phyloP scores from a whole-genome alignment of 139 green algal species.

The Monoraphidium neglectum region DNA sequence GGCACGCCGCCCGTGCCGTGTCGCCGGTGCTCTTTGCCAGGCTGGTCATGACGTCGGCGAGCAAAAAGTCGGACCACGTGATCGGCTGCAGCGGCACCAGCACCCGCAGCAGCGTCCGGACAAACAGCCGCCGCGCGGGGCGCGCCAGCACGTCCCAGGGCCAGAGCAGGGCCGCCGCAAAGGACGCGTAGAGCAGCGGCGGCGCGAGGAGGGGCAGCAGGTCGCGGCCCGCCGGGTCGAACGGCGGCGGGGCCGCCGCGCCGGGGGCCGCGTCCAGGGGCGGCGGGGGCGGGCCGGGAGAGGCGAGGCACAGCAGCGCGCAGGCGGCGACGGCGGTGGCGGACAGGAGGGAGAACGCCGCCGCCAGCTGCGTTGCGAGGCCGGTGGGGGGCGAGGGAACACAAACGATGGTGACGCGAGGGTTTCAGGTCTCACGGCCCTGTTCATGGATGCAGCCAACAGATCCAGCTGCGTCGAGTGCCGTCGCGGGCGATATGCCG shows the following conservation, averaged over 20 bases:
- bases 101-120: slow-evolving; percentile 57
- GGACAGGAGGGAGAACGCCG: neutral
- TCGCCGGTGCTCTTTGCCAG: slow-evolving; percentile 72
- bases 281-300: no score
- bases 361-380: no score
- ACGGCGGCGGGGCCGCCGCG: neutral
- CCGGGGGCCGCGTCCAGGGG: neutral
- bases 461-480: no score
- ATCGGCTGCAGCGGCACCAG: slow-evolving; percentile 73
- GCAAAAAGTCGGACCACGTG: slow-evolving; percentile 92
- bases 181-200: slow-evolving; percentile 49
- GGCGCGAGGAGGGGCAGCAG: slow-evolving; percentile 27
- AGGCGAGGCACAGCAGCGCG: neutral
- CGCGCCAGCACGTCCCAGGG: slow-evolving; percentile 43
- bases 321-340: neutral
- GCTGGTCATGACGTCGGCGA: slow-evolving; percentile 94
- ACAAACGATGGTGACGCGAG: no score
- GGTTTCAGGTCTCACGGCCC: no score
- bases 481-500: no score
- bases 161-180: slow-evolving; percentile 47
- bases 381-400: no score
- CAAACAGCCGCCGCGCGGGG: slow-evolving; percentile 59
- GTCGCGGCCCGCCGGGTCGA: neutral
- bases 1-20: neutral
- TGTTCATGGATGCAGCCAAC: no score